phyloP scores from a whole-genome alignment of 768 basidiomycete species.

The Trametes coccinea region DNA sequence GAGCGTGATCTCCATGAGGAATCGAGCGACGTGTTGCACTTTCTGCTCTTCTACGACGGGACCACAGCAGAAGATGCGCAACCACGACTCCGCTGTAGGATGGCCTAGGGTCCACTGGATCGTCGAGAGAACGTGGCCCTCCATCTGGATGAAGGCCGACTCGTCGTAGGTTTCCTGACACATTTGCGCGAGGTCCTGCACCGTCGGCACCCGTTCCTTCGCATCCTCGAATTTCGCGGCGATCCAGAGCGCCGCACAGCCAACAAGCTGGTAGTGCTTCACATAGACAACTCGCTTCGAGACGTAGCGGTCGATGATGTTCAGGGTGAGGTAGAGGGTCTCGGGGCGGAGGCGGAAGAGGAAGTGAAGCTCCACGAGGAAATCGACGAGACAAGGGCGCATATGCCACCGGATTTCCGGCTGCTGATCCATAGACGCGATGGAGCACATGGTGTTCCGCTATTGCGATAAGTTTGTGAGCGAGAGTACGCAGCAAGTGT shows the following conservation, averaged over 20 bases:
- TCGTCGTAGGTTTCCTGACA: conserved; percentile 98
- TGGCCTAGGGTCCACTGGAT: conserved; percentile 97
- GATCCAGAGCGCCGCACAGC: conserved; percentile 98
- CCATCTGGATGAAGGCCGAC: conserved; percentile 98
- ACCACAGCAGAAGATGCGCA: conserved; percentile 78
- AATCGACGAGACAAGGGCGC: conserved; percentile 98
- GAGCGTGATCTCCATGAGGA: conserved; percentile 98
- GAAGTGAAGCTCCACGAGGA: conserved; percentile 98
- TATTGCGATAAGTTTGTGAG: conserved; percentile 31
- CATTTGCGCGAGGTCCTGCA: conserved; percentile 91
- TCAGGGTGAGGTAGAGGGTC: conserved; percentile 96
- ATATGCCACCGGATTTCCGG: conserved; percentile 99
- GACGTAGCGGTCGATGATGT: conserved; percentile 98
- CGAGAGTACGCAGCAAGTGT: not conserved
- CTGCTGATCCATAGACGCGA: conserved; percentile 97
- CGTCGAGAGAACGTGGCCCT: conserved; percentile 93
- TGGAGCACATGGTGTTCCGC: conserved; percentile 87
- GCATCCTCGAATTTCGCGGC: conserved; percentile 99
- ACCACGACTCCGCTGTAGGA: conserved; percentile 97
- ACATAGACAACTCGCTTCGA: conserved; percentile 98
- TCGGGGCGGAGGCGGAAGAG: conserved; percentile 97
- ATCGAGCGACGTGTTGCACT: conserved; percentile 94
- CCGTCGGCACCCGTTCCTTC: conserved; percentile 96
- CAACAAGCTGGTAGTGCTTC: conserved; percentile 99
- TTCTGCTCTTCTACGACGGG: conserved; percentile 79